Conservation (phyloP, 192 early-diverging fungal species). For the Oehlia diaphana region DNA sequence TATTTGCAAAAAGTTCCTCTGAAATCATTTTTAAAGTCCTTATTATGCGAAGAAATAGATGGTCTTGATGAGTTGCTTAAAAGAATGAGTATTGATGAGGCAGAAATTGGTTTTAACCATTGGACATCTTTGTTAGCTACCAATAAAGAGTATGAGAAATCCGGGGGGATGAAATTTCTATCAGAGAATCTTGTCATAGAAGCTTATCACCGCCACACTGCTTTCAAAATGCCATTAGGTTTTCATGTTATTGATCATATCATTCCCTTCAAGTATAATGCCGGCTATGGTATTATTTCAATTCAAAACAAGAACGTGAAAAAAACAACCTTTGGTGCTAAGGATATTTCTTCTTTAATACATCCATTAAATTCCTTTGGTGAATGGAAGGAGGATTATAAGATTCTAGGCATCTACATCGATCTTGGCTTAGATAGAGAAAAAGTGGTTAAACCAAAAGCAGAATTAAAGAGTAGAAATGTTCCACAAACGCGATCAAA, state of each 20-base stretch:
- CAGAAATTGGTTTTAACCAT: constrained; percentile 3
- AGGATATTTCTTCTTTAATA: neutral
- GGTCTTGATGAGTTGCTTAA: neutral
- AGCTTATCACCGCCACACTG: constrained; percentile 11
- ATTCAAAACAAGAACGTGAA: too few species aligned
- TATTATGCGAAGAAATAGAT: constrained; percentile 7
- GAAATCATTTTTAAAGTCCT: too few species aligned
- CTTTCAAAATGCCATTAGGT: neutral
- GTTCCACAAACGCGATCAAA: too few species aligned
- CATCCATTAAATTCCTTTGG: neutral
- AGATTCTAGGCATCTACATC: neutral
- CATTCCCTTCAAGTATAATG: neutral
- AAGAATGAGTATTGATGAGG: neutral
- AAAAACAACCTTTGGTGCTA: neutral
- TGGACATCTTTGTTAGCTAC: constrained; percentile 15
- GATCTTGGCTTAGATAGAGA: neutral
- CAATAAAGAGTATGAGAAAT: constrained; percentile 2
- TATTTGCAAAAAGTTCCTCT: too few species aligned
- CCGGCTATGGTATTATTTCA: too few species aligned
- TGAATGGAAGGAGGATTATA: neutral
- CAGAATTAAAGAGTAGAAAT: too few species aligned
- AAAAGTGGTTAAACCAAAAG: too few species aligned
- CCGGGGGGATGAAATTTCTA: neutral
- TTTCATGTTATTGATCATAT: constrained; percentile 2
- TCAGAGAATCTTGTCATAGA: constrained; percentile 2